A percentile compares a stretch with the other conserved stretches of the same genome.
These are phyloP conservation scores for Chlorociboria aeruginascens DNA, from an alignment of 495 filamentous ascomycete species.

Conservation along the genomic window DNA sequence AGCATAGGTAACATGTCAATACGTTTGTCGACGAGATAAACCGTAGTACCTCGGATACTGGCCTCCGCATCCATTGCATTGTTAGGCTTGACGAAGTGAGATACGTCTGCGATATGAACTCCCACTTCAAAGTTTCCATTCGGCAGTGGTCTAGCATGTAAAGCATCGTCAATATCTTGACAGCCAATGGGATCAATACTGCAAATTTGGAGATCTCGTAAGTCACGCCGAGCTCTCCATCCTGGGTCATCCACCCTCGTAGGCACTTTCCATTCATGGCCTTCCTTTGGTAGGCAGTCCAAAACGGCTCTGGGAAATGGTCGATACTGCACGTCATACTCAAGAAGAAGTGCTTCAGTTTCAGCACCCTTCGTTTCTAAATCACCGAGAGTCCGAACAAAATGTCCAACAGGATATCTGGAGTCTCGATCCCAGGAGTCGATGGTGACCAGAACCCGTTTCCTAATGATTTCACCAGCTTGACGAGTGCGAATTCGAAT, in stretches of 20 bases:
- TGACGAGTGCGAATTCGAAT: slow-evolving; percentile 87
- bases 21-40: slow-evolving; percentile 96
- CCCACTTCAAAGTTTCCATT: slow-evolving; percentile 96
- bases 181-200: slow-evolving; percentile 95
- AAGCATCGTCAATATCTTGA: slow-evolving; percentile 95
- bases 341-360: slow-evolving; percentile 85
- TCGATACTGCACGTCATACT: slow-evolving; percentile 95
- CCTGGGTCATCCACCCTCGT: slow-evolving; percentile 60
- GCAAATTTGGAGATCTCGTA: slow-evolving; percentile 79
- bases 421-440: slow-evolving; percentile 92
- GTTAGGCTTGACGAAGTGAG: slow-evolving; percentile 93
- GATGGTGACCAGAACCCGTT: slow-evolving; percentile 88
- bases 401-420: slow-evolving; percentile 84
- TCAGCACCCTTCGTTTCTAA: slow-evolving; percentile 91
- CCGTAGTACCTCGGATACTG: slow-evolving; percentile 84
- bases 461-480: slow-evolving; percentile 73
- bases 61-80: slow-evolving; percentile 96
- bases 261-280: slow-evolving; percentile 90
- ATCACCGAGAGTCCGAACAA: slow-evolving; percentile 85
- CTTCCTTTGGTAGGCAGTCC: slow-evolving; percentile 83
- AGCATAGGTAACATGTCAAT: slow-evolving; percentile 98
- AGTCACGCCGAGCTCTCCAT: slow-evolving; percentile 74
- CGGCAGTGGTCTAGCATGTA: slow-evolving; percentile 72
- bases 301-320: slow-evolving; percentile 92
- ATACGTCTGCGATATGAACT: slow-evolving; percentile 98